Conservation (phyloP, 1,284 basidiomycete genomes). For the Ustilago vetiveriae region DNA sequence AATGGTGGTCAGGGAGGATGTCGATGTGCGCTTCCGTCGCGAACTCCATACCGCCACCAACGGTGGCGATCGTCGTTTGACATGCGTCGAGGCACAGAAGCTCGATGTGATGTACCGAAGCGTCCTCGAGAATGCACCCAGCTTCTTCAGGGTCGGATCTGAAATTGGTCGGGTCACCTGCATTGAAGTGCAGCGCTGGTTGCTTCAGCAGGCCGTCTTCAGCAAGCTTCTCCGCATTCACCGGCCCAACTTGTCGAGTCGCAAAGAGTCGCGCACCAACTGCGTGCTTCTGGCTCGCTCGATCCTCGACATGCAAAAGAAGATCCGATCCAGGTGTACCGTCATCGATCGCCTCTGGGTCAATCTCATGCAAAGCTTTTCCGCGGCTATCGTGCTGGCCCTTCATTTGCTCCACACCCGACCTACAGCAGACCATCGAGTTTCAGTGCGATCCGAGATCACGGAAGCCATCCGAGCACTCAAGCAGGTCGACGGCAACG, state of each 20-base stretch:
- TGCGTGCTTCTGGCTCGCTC: constrained; percentile 61
- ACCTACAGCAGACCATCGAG: constrained; percentile 40
- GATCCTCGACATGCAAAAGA: constrained; percentile 63
- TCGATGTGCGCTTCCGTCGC: constrained; percentile 47
- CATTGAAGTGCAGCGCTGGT: constrained; percentile 62
- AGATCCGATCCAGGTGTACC: constrained; percentile 54
- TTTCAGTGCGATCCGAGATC: constrained; percentile 58
- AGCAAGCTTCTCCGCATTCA: constrained; percentile 62
- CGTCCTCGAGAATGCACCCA: constrained; percentile 51
- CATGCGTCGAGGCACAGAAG: constrained; percentile 33
- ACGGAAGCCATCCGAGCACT: constrained; percentile 59
- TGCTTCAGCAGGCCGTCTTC: constrained; percentile 62
- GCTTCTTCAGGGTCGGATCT: constrained; percentile 59
- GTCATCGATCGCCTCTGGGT: constrained; percentile 60
- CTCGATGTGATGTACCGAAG: constrained; percentile 54
- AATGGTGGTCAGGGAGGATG: constrained; percentile 51
- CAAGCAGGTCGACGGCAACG: constrained; percentile 47
- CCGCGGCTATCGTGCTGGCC: constrained; percentile 60
- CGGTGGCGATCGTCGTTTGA: constrained; percentile 38
- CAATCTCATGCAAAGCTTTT: constrained; percentile 59
- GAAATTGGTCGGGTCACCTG: constrained; percentile 46
- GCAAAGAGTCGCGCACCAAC: constrained; percentile 51
- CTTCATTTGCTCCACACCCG: constrained; percentile 60
- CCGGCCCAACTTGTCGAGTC: constrained; percentile 51
- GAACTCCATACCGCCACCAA: constrained; percentile 39